Percentiles rank a stretch among this genome's conserved stretches.
Evolutionary conservation across 2,329 filamentous ascomycete genomes (phyloP).

Genomic region (Parastagonospora nodorum): DNA sequence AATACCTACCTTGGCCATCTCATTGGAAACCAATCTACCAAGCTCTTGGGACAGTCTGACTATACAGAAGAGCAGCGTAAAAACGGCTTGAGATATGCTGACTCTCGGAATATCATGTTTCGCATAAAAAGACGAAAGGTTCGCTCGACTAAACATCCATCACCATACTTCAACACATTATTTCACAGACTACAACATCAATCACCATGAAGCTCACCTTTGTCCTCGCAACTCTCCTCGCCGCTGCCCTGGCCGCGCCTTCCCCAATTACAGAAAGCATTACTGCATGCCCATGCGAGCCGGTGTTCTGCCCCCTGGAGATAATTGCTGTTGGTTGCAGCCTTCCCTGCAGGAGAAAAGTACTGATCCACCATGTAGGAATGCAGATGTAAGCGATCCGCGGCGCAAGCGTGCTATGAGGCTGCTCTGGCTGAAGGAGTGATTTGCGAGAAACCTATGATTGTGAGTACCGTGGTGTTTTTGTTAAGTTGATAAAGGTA

Average conservation of each 20-base stretch:
- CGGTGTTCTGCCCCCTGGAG: slow-evolving; percentile 17
- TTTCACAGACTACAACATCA: neutral
- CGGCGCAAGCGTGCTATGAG: slow-evolving; percentile 20
- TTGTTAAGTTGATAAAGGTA: neutral
- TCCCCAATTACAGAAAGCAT: slow-evolving; percentile 2
- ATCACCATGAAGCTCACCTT: slow-evolving; percentile 12
- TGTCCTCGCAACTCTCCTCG: slow-evolving; percentile 8
- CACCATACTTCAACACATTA: too few species aligned
- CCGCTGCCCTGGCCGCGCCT: slow-evolving; percentile 9
- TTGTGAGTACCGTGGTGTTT: neutral
- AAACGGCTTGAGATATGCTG: neutral
- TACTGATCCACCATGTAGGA: slow-evolving; percentile 9
- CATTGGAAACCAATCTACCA: too few species aligned
- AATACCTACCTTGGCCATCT: too few species aligned
- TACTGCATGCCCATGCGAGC: neutral
- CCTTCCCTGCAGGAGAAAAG: neutral
- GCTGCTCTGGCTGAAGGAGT: neutral
- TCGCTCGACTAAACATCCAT: too few species aligned
- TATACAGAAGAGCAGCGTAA: neutral
- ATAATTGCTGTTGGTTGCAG: slow-evolving; percentile 16
- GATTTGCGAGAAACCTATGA: neutral
- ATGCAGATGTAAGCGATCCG: slow-evolving; percentile 24
- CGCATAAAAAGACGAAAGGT: too few species aligned
- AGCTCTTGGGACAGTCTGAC: too few species aligned
- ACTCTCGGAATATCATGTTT: neutral